Percentiles rank a stretch among this genome's conserved stretches.
phyloP scores from a whole-genome alignment of 2,329 filamentous ascomycete species.

The Diaporthe destruens region DNA sequence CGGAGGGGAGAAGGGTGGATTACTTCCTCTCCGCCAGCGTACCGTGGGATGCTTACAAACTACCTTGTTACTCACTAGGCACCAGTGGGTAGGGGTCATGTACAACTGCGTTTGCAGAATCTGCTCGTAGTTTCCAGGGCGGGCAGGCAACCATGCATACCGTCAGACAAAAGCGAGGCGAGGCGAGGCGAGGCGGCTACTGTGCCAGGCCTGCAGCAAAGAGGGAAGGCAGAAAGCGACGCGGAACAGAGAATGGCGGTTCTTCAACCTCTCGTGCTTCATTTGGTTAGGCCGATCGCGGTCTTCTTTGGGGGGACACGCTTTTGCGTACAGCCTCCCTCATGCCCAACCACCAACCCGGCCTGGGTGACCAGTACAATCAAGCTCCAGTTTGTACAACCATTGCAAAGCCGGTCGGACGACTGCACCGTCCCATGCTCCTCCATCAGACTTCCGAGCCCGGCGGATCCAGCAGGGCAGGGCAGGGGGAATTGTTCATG shows the following conservation, averaged over 20 bases:
- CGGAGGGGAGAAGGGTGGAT: not conserved
- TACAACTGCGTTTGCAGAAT: not conserved
- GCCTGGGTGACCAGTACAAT: not conserved
- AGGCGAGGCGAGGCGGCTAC: not conserved
- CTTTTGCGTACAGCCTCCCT: conserved; percentile 11
- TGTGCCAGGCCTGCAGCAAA: not conserved
- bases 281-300: conserved; percentile 20
- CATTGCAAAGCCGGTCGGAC: not conserved
- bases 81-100: not conserved
- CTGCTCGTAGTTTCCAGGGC: not conserved
- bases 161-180: not conserved
- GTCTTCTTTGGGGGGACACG: not conserved
- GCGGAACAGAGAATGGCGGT: not conserved
- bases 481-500: conserved; percentile 34
- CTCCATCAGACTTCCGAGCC: conserved; percentile 3
- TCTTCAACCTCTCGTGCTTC: conserved; percentile 10
- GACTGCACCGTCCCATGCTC: not conserved
- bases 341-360: not conserved
- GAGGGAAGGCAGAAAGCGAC: not conserved
- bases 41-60: not conserved
- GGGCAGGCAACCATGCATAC: not conserved
- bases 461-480: not conserved
- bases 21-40: not conserved
- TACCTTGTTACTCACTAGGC: not conserved
- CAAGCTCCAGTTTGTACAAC: not conserved